Evolutionary conservation across 371 early-diverging fungal species (phyloP), one percentile per base, ranked within the genome.

Genomic region (Mucor sp.): DNA sequence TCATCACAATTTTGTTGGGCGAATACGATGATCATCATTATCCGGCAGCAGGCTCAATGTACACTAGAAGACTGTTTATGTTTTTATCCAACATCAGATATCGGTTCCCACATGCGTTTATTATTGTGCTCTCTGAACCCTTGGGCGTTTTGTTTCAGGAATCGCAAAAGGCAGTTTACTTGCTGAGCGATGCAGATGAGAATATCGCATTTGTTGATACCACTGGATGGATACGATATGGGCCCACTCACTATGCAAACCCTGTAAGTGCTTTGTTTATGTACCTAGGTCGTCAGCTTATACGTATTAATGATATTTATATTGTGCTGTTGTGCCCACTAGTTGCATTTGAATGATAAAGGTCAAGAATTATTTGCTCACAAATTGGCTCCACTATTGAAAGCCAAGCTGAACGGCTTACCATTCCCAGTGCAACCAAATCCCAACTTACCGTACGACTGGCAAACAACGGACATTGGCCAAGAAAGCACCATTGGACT

Each of bases 401-500:
- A 70, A 62, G 79, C 79, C 9, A 76, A 76, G 27, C 43, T 79
- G 6, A 41, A 62, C 12, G 50, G 50, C 6, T 69, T 62, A 19
- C 74, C 74, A n/a, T 68, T 79, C 8, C 79, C 79, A 14, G 71
- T 65, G 5, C 61, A 64, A 23, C 71, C 74, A 2, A 79, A 76
- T 43, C 76, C 76, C 25, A 76, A 67, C 44, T 61, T 79, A n/a
- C 79, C 79, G 1, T 65, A 63, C 37, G 66, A 70, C 23, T 79
- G 79, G 79, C 74, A 72, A 53, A 79, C 76, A 3, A 79, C 74
- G 74, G 79, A 79, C 58, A 55, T 79, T 5, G 79, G 79, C 12
- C 66, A 74, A 43, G 72, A 76, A 35, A 62, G 47, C 11, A 59
- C 66, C 1, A 48, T 74, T 8, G 79, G 77, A 32, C 27, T 79